Percentiles rank a stretch among this genome's conserved stretches.
Conservation (phyloP, 2,329 filamentous ascomycete genomes). For the Nigrograna mackinnonii region DNA sequence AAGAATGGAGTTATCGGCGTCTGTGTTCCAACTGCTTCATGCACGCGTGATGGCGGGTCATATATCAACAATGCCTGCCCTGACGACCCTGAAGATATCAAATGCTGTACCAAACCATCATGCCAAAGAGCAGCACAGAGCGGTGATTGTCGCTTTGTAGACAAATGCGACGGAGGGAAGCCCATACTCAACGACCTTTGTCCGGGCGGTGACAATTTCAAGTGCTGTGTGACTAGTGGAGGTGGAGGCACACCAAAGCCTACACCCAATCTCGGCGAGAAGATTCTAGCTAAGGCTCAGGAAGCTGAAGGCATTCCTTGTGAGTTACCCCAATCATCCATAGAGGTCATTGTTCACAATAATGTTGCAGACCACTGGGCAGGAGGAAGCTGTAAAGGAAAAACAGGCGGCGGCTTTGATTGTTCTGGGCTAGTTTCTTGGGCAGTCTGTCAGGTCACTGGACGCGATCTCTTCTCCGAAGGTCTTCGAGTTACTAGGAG, state of each 20-base stretch:
- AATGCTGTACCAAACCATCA: slow-evolving; percentile 23
- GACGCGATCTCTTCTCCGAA: slow-evolving; percentile 22
- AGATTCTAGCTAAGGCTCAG: slow-evolving; percentile 21
- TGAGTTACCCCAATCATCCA: slow-evolving; percentile 7
- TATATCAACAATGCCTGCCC: slow-evolving; percentile 23
- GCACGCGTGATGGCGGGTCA: slow-evolving; percentile 13
- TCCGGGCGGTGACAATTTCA: slow-evolving; percentile 17
- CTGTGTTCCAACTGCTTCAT: slow-evolving; percentile 18
- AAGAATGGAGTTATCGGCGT: slow-evolving; percentile 16
- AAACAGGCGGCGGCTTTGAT: slow-evolving; percentile 22
- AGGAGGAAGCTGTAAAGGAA: slow-evolving; percentile 23
- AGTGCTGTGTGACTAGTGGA: slow-evolving; percentile 16
- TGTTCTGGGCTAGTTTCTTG: slow-evolving; percentile 25
- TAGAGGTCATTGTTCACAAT: no score
- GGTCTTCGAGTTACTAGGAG: slow-evolving; percentile 22
- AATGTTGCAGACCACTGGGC: slow-evolving; percentile 20
- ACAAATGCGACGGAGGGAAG: slow-evolving; percentile 17
- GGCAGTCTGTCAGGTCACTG: slow-evolving; percentile 25
- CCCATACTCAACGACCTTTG: slow-evolving; percentile 12
- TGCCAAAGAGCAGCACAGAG: slow-evolving; percentile 13
- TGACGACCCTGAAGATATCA: slow-evolving; percentile 21
- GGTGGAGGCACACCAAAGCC: no score
- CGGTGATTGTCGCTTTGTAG: slow-evolving; percentile 20
- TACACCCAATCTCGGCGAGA: slow-evolving; percentile 16
- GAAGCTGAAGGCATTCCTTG: slow-evolving; percentile 19